Evolutionary conservation across 2,329 filamentous ascomycete species (phyloP).

Genomic region (Monilinia fructicola): DNA sequence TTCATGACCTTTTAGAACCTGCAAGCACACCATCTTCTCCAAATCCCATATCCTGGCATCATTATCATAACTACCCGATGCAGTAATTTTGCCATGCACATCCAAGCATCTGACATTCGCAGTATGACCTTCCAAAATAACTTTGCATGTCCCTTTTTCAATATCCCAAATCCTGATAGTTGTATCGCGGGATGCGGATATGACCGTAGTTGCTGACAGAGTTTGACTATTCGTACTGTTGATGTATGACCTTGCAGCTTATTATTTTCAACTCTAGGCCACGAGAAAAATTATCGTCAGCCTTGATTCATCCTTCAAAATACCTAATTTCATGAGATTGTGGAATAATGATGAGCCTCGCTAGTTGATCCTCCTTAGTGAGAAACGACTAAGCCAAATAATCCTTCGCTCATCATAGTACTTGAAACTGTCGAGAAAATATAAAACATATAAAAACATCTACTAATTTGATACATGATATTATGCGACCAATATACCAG

Average conservation of each 20-base stretch:
- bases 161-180: constrained; percentile 25
- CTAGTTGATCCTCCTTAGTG: background rate
- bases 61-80: constrained; percentile 93
- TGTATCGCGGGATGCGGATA: constrained; percentile 23
- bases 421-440: background rate
- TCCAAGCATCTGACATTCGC: constrained; percentile 15
- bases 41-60: constrained; percentile 50
- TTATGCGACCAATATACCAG: background rate
- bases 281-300: background rate
- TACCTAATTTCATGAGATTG: background rate
- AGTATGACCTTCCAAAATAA: constrained; percentile 20
- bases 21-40: background rate
- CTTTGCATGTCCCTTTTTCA: constrained; percentile 13
- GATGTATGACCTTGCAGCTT: background rate
- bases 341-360: background rate
- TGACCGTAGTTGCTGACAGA: constrained; percentile 7
- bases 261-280: background rate
- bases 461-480: too few species aligned
- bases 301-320: background rate
- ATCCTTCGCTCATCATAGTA: background rate
- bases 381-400: background rate
- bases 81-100: constrained; percentile 65
- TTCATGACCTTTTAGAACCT: background rate
- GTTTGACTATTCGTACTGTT: background rate
- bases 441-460: background rate